These are phyloP conservation scores for Jatropha multifida DNA, from an alignment of 441 rosid species.

Conservation along the genomic window DNA sequence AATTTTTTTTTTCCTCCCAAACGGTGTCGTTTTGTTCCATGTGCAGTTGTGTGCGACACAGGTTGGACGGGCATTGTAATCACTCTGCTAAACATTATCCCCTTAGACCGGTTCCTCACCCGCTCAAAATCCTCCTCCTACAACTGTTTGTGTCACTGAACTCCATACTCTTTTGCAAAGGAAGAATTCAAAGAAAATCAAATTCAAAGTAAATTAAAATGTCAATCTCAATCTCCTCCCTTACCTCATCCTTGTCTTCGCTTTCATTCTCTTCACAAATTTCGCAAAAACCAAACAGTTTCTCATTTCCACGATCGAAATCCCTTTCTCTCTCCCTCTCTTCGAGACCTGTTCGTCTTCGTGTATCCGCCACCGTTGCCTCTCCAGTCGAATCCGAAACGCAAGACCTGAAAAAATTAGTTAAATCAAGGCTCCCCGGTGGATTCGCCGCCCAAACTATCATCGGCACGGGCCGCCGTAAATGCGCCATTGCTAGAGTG, in stretches of 20 bases:
- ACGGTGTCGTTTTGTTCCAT: not conserved
- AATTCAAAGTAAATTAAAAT: conserved; percentile 23
- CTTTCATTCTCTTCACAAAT: conserved; percentile 80
- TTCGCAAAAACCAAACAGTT: conserved; percentile 45
- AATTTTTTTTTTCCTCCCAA: not conserved
- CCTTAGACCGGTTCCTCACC: not conserved
- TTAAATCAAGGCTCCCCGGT: conserved; percentile 85
- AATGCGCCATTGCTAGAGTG: conserved; percentile 88
- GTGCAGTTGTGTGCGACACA: not conserved
- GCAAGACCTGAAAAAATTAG: conserved; percentile 58
- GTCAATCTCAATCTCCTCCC: conserved; percentile 66
- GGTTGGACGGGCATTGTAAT: not conserved
- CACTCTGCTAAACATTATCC: conserved; percentile 11
- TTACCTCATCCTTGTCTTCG: conserved; percentile 60
- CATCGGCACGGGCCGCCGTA: conserved; percentile 86
- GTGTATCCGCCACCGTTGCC: conserved; percentile 52
- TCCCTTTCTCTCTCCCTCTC: conserved; percentile 31
- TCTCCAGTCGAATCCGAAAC: conserved; percentile 40
- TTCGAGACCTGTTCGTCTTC: conserved; percentile 38
- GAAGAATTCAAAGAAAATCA: not conserved
- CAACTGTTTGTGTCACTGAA: not conserved
- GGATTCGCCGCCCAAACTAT: conserved; percentile 90
- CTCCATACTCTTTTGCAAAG: not conserved
- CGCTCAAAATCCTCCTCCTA: not conserved
- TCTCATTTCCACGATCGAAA: conserved; percentile 36